These are phyloP conservation scores for Cruciata laevipes DNA, from an alignment of 257 asterid genomes.

Conservation along the genomic window DNA sequence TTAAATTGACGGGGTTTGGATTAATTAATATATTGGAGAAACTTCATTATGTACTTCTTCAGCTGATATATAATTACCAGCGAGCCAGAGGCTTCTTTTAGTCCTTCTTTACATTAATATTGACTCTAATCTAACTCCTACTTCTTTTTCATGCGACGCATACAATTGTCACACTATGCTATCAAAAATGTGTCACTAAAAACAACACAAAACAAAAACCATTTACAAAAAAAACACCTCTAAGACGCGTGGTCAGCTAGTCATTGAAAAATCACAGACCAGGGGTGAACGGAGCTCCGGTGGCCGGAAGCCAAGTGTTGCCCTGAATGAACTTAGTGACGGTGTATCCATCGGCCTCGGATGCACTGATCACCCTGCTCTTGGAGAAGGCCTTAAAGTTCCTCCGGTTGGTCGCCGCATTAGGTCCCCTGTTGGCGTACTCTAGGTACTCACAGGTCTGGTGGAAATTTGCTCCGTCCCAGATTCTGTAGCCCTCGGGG, in stretches of 20 bases:
- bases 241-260: too few species aligned
- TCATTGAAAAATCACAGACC: neutral
- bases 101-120: neutral
- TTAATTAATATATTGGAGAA: neutral
- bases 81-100: neutral
- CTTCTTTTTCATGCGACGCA: too few species aligned
- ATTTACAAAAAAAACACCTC: neutral
- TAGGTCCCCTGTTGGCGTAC: conserved; percentile 60
- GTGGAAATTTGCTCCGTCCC: conserved; percentile 71
- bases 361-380: conserved; percentile 47
- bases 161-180: neutral
- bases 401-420: neutral
- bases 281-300: conserved; percentile 66
- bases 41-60: neutral
- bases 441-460: conserved; percentile 72
- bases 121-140: neutral
- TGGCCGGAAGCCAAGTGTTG: conserved; percentile 58
- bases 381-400: neutral
- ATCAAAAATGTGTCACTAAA: neutral
- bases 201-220: neutral
- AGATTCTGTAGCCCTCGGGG: conserved; percentile 69
- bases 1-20: too few species aligned
- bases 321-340: conserved; percentile 71
- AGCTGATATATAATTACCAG: neutral
- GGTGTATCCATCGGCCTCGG: conserved; percentile 53